Evolutionary conservation across 257 asterid genomes (phyloP), one percentile per base, ranked within the genome.

Genomic region (Rauvolfia tetraphylla): DNA sequence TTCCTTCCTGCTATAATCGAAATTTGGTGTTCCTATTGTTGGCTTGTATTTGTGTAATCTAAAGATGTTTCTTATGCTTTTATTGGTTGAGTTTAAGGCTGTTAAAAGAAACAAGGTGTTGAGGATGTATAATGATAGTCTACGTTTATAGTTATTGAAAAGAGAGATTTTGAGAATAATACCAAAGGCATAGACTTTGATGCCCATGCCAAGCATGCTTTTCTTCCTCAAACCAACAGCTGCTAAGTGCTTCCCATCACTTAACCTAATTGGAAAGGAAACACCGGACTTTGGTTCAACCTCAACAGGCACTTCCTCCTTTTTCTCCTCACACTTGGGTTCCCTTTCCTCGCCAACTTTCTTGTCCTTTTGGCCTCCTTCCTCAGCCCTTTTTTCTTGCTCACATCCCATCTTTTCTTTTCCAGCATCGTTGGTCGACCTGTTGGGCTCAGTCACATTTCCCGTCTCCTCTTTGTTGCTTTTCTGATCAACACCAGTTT

Each of bases 181-280:
- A 92, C 91, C 95, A 54, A 89, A 92, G 79, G 82, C 92, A 65
- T 88, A 89, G 34, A 90, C 84, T 85, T 90, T 90, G 86, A 92
- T 82, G 72, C 94, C 86, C 73, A 90, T 20, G 76, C 97, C 91
- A 59, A 90, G 86, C 87, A 90, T 85, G 88, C 93, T 90, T 83
- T 88, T 92, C 90, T 90, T 92, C 84, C 96, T 86, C 83, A 89
- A 79, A 56, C 97, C 95, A 54, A 85, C 86, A 53, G 92, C 84
- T 63, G 78, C 76, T 74, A 92, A 86, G 75, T 81, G 83, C 83
- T 86, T 92, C 71, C 90, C 90, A 33, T 88, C 89, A 7, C 74
- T 84, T 81, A 90, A 71, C 83, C 22, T 80, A 49, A 84, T 90
- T 29, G 93, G 90, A 69, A 92, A 92, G 74, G 93, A 85, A 49